Evolutionary conservation across 768 basidiomycete genomes (phyloP), one percentile per base, ranked within the genome.

Genomic region (Russula brevipes): DNA sequence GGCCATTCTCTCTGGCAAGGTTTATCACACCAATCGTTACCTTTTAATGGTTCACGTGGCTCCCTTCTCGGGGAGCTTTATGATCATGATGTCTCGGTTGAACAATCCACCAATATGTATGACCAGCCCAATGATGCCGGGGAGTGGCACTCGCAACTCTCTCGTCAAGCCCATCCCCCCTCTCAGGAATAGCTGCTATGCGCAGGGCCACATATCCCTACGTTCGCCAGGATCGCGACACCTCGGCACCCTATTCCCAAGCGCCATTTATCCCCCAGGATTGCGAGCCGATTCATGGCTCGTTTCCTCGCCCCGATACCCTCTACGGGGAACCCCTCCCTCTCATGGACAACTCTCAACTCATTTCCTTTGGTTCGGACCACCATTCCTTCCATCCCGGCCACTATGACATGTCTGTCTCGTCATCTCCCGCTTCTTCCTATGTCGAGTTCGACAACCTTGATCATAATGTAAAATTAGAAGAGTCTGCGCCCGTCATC

Each of bases 131-230:
- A 65, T 60, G 69, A 66, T 54, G 66, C 66, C 33, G 63, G 67
- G 46, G 58, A 69, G 59, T 58, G 63, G 59, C 60, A 63, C 16
- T 68, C 60, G 36, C 63, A 59, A 30, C 70, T 67, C 69, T 64
- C 72, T 66, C 60, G 61, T 45, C 61, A 65, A 60, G 63, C 69
- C 60, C 71, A 71, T 59, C 72, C 44, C 17, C 52, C 77, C 46
- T 66, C 66, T 6, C 75, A 76, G 60, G 84, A 86, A 64, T 81
- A 69, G 71, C 78, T 52, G 72, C 76, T 11, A 69, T 73, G 58
- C 86, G 89, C 54, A 80, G 89, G 63, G 85, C 86, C 1, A 91
- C 89, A 0, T 90, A 84, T 74, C 89, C 89, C 51, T 86, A 85
- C 70, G 87, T 87, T 56, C 81, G 87, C 47, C 86, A 89, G 67